Evolutionary conservation across 75 land plant species (phyloP), one percentile per base, ranked within the genome.

Genomic region (Cryptomeria japonica): DNA sequence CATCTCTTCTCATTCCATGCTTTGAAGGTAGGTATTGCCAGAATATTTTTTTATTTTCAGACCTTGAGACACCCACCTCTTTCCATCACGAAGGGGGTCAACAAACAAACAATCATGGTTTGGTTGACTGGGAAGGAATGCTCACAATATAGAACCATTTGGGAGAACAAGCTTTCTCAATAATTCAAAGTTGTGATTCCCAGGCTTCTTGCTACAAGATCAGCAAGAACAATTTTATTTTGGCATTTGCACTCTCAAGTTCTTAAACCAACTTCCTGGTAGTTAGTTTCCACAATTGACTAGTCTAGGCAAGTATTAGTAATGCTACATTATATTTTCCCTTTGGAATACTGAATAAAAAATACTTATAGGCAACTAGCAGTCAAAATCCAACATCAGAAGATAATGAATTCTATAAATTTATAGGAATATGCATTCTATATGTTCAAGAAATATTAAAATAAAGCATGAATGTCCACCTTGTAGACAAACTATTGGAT

Each of bases 101-200:
- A 87, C 41, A 56, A 95, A 95, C 38, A 95, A 92, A 87, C 94
- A 92, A 61, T 95, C 96, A 36, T 88, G 80, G 32, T 95, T 94
- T 9, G 96, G 96, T 47, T 94, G 91, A 73, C 95, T 95, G 55
- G 96, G 96, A 31, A 92, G 90, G 47, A 85, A 90, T 18, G 95
- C 95, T 32, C 96, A 93, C 14, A 95, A 90, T 16, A 95, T 85
- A 22, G 93, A 91, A 34, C 96, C 96, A 88, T 95, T 95, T 8
- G 95, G 95, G 46, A 95, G 85, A n/a, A 95, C 94, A 31, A 95
- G 53, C 86, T 95, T 95, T 88, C 86, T 95, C 90, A 95, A 87
- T 88, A 95, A 86, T 14, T 92, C 91, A 86, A 95, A 95, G 55
- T 95, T 88, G 83, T 95, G 96, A 46, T 89, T 73, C 37, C 92